Base-by-base conservation (phyloP, 441 rosid species). In the Aleurites moluccanus region DNA sequence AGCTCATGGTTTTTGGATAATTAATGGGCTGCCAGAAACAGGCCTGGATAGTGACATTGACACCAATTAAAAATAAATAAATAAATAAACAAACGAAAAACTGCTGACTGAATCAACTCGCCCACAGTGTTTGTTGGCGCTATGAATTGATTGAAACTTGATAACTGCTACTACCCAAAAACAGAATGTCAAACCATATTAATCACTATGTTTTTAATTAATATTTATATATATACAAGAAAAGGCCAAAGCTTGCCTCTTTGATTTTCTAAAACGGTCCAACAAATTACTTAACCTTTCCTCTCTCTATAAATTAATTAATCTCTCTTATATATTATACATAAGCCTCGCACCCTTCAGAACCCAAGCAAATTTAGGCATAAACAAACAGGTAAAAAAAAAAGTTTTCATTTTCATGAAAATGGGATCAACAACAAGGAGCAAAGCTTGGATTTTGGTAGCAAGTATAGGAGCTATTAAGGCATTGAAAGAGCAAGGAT, bases 401-500 rank as follows among this genome's bases (percentile, higher is more conserved):
- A 6, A 38, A 38, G 40, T 35, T 1, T 38, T 38, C 6, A 38
- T 6, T 38, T 38, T 38, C 40, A 38, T 6, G n/a, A 52, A 52
- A 16, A 84, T 80, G 84, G 53, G 77, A 65, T 66, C 40, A 38
- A 38, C 40, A 38, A 6, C 77, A 60, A 53, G 69, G 47, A 78
- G 82, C 49, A 83, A 64, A 69, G 75, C 85, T 10, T 85, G 85
- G 88, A 30, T 73, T 0, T 77, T 82, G 0, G 86, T 84, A 15
- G 73, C 84, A 2, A 80, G 76, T 45, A 49, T 81, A 16, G 88
- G 77, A 64, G 80, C 85, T 13, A 73, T 83, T 1, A 83, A 85
- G 69, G 85, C 86, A 2, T 42, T 78, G 59, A 85, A 85, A 61
- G 83, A 83, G 35, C 82, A 83, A 40, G 91, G 91, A 0, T 15